phyloP scores from a whole-genome alignment of 2,329 filamentous ascomycete species.

The Aspergillus novoparasiticus region DNA sequence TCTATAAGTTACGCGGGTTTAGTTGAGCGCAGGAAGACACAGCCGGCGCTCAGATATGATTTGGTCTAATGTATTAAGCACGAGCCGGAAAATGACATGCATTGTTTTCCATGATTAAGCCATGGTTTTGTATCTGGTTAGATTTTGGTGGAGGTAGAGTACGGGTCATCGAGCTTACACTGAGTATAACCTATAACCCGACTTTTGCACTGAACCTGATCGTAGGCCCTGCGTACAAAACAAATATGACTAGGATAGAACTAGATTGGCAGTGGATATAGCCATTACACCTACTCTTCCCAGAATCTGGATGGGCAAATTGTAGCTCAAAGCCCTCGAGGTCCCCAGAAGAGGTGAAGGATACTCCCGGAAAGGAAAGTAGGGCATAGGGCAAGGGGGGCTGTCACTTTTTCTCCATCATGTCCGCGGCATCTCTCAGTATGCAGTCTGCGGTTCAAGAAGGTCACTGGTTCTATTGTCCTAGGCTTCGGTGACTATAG shows the following conservation, averaged over 20 bases:
- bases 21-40: conserved; percentile 21
- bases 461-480: not conserved
- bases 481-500: not conserved
- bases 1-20: conserved; percentile 21
- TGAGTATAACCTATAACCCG: not conserved
- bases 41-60: conserved; percentile 26
- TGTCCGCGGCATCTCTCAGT: conserved; percentile 7
- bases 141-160: not conserved
- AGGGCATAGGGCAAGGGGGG: conserved; percentile 42
- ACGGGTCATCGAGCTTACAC: not conserved
- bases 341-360: not conserved
- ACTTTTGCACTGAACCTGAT: not conserved
- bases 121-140: conserved; percentile 3
- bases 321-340: not conserved
- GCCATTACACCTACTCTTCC: not conserved
- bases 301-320: not conserved
- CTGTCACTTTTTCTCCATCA: conserved; percentile 33
- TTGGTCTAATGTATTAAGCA: conserved; percentile 41
- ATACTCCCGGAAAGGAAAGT: conserved; percentile 31
- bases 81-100: conserved; percentile 36
- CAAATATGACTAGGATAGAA: not conserved
- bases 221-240: not conserved
- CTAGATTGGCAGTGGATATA: not conserved
- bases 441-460: conserved; percentile 1
- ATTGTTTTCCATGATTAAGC: conserved; percentile 18